Percentiles rank a stretch among this genome's conserved stretches.
Conservation (phyloP, 768 basidiomycete genomes). For the Tulasnella sp. region DNA sequence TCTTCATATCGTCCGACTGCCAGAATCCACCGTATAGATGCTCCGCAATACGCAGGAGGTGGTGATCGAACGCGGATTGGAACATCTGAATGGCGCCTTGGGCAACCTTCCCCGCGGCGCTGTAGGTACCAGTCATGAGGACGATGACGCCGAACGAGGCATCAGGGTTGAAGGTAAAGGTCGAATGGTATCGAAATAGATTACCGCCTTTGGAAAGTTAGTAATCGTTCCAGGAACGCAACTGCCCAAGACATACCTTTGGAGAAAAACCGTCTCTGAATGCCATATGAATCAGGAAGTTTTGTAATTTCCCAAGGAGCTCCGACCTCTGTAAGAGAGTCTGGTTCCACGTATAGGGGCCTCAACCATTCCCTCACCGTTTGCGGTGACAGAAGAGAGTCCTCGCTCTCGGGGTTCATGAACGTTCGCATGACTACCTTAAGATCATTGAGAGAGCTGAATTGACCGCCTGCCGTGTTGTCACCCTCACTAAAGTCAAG, state of each 20-base stretch:
- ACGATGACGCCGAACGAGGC: slow-evolving; percentile 25
- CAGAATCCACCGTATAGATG: slow-evolving; percentile 23
- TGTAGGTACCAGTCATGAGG: slow-evolving; percentile 22
- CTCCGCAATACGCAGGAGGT: slow-evolving; percentile 10
- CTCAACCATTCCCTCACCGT: slow-evolving; percentile 26
- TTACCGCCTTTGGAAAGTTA: slow-evolving; percentile 23
- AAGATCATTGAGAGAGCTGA: slow-evolving; percentile 38
- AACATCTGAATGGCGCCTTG: slow-evolving; percentile 23
- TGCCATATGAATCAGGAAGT: slow-evolving; percentile 17
- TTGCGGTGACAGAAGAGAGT: slow-evolving; percentile 21
- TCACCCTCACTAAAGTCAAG: slow-evolving; percentile 29
- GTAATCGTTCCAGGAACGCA: too few relatives aligned
- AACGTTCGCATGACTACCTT: slow-evolving; percentile 34
- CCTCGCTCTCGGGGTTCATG: slow-evolving; percentile 29
- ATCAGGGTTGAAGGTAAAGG: slow-evolving; percentile 24
- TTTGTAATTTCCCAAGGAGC: slow-evolving; percentile 21
- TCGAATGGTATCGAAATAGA: slow-evolving; percentile 22
- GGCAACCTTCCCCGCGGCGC: slow-evolving; percentile 21
- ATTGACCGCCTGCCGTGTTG: slow-evolving; percentile 41
- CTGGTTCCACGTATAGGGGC: slow-evolving; percentile 24
- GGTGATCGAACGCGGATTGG: slow-evolving; percentile 24
- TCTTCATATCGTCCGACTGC: slow-evolving; percentile 14
- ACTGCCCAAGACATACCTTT: slow-evolving; percentile 23
- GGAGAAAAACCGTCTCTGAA: slow-evolving; percentile 22
- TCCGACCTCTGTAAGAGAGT: slow-evolving; percentile 17